Evolutionary conservation across 495 filamentous ascomycete species (phyloP), one percentile per base, ranked within the genome.

Genomic region (Aspergillus avenaceus): DNA sequence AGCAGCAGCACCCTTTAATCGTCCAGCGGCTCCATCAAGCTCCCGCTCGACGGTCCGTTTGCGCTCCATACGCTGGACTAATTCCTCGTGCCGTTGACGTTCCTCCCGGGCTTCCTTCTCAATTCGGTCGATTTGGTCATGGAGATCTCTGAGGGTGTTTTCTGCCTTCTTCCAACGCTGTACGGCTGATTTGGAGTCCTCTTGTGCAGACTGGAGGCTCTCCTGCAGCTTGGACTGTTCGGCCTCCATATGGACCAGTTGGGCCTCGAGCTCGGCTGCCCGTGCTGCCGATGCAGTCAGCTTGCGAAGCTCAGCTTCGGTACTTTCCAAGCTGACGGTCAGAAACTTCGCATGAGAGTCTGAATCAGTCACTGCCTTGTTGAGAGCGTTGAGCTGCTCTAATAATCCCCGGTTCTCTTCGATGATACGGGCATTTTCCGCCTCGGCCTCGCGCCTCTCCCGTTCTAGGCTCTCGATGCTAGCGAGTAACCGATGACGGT

Each of bases 71-170:
- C 90, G 83, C 47, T 82, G 77, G 28, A 95, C 73, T 24, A 96
- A 71, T 59, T 97, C 90, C 21, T 82, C 73, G 62, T 97, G 91
- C 18, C 87, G 78, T 47, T 90, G 85, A 24, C 84, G 81, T 69
- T 98, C 92, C 53, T 93, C 83, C 41, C 75, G 77, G 7, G 90
- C 84, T 61, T 97, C 92, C 51, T 78, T 80, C 63, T 96, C 91
- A 53, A 98, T 95, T 34, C 82, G 76, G 58, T 96, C 91, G 7
- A 98, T 77, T 61, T 97, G 89, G 31, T 91, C 88, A 57, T 92
- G 83, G 8, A 97, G 71, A 38, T 86, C 80, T 16, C 66, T 72
- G 27, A 97, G 73, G 2, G 81, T 84, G 26, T 76, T 73, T 67
- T 98, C 88, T 2, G 92, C 90, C 60, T 84, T 78, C 64, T 80